Evolutionary conservation across 805 yeast species (phyloP), one percentile per base, ranked within the genome.

Genomic region (Lachancea thermotolerans): DNA sequence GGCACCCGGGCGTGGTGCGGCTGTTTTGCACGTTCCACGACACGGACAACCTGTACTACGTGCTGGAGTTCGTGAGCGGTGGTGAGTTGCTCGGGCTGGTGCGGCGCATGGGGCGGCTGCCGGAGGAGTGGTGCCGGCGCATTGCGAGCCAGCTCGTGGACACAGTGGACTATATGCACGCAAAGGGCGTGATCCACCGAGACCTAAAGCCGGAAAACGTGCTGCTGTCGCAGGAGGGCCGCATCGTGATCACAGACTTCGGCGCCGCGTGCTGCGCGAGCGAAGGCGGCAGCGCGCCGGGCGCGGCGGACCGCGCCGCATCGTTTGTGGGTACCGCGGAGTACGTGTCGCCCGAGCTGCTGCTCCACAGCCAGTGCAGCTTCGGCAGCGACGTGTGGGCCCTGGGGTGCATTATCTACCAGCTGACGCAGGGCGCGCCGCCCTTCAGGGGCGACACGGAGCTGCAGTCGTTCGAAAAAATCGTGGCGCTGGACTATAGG

Each of bases 311-410:
- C 10, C 55, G 61, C 18, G 67, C 79, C 18, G 85, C 86, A 5
- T 89, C 97, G 0, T 93, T 91, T 69, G 98, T 91, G 2, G 99
- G 99, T 0, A 91, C 99, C 1, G 98, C 98, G 0, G 97, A 90
- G 60, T 90, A 90, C 59, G 96, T 93, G 2, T 82, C 95, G 0
- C 99, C 98, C 0, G 99, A 93, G 62, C 68, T 93, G 35, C 69
- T 93, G 40, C 75, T 81, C 40, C 73, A 77, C 55, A 93, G 91
- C 61, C 71, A 75, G 32, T 87, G 95, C 59, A 93, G 95, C 15
- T 85, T 79, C 58, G 83, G 82, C 50, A 75, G 91, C 29, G 97
- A 89, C 62, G 66, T 86, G n/a, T 89, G 97, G 97, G 96, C 97
- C 1, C 64, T 88, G 45, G 97, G 96, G 1, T 89, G 97, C 64